phyloP scores from a whole-genome alignment of 306 rosid species.

The Vicia faba region DNA sequence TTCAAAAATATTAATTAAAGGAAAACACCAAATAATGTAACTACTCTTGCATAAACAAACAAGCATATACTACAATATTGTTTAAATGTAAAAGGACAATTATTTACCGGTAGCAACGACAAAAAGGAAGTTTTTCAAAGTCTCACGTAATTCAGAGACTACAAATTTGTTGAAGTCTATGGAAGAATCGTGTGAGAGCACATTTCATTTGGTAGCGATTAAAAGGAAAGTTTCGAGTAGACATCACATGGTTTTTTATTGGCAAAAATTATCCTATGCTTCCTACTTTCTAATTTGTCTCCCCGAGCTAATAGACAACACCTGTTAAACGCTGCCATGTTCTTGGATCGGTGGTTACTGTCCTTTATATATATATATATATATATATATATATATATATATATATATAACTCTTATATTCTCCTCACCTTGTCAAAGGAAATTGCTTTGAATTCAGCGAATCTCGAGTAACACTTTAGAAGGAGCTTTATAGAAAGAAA shows the following conservation, averaged over 20 bases:
- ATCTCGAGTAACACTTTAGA: too few species aligned
- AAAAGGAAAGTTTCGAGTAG: conserved; percentile 24
- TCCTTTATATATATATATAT: too few species aligned
- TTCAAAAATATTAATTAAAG: neutral
- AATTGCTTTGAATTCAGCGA: too few species aligned
- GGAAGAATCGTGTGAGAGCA: conserved; percentile 11
- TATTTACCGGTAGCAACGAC: neutral
- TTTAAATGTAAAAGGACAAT: neutral
- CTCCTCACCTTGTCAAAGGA: too few species aligned
- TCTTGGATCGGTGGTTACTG: neutral
- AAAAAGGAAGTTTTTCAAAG: conserved; percentile 16
- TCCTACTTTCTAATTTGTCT: neutral
- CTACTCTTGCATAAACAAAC: conserved; percentile 20
- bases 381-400: too few species aligned
- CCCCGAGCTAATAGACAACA: neutral
- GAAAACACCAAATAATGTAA: conserved; percentile 33
- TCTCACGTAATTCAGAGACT: neutral
- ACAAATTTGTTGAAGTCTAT: conserved; percentile 4
- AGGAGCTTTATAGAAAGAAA: too few species aligned
- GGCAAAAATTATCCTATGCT: conserved; percentile 23
- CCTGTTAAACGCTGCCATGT: conserved; percentile 10
- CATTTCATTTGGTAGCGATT: neutral
- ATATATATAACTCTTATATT: too few species aligned
- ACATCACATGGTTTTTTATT: conserved; percentile 26
- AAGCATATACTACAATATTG: neutral